Evolutionary conservation across 176 grass and related monocot species (phyloP).

Genomic region (Dendrocalamus sinicus): DNA sequence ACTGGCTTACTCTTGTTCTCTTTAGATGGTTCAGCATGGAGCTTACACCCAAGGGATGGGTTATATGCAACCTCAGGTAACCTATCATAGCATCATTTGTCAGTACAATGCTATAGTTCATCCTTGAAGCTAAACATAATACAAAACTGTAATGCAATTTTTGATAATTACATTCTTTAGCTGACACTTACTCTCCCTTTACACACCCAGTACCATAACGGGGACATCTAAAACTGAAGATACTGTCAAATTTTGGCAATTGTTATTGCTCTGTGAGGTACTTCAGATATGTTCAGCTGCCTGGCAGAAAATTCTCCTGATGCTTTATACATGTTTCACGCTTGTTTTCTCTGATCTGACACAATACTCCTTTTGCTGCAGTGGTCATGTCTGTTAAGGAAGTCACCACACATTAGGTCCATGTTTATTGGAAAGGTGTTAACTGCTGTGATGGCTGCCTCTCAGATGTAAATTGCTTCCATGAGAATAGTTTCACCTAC

Average conservation of each 20-base stretch:
- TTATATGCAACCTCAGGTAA: constrained; percentile 97
- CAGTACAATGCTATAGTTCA: constrained; percentile 26
- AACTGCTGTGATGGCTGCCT: constrained; percentile 46
- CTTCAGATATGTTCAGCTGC: constrained; percentile 3
- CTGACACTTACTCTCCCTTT: constrained; percentile 22
- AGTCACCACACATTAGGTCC: constrained; percentile 34
- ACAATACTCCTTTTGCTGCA: constrained; percentile 17
- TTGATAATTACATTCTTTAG: constrained; percentile 15
- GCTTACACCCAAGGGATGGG: constrained; percentile 84
- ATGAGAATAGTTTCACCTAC: constrained; percentile 48
- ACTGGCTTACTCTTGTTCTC: constrained; percentile 39
- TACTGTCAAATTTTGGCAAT: constrained; percentile 27
- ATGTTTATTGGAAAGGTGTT: constrained; percentile 46
- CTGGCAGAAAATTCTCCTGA: constrained; percentile 4
- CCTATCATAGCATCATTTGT: constrained; percentile 16
- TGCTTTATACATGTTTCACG: background rate
- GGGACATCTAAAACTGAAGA: constrained; percentile 66
- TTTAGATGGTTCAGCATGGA: constrained; percentile 78
- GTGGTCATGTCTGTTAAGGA: constrained; percentile 46
- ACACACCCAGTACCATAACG: constrained; percentile 67
- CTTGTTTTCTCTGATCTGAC: constrained; percentile 36
- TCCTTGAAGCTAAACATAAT: constrained; percentile 29
- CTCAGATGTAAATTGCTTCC: constrained; percentile 61
- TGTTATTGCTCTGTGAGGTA: constrained; percentile 41
- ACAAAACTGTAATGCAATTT: background rate